Percentiles rank a stretch among this genome's conserved stretches.
These are phyloP conservation scores for Cladosporium sphaerospermum DNA, from an alignment of 2,329 filamentous ascomycete species.

Conservation along the genomic window DNA sequence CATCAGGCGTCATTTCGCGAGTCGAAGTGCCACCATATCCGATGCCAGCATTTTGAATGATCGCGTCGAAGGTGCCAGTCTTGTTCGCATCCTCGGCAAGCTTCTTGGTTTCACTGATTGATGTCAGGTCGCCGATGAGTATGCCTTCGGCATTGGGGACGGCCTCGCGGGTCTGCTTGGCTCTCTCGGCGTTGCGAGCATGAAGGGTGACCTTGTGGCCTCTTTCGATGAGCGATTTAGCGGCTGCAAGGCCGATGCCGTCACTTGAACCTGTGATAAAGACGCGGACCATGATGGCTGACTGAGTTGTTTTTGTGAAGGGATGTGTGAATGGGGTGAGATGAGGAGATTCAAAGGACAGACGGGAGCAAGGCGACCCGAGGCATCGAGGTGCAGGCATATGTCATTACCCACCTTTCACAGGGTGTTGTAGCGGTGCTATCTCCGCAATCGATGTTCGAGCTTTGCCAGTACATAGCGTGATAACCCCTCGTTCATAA, in stretches of 20 bases:
- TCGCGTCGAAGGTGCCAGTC: constrained; percentile 44
- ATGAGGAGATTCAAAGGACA: no score
- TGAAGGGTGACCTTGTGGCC: constrained; percentile 52
- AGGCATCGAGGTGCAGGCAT: not conserved
- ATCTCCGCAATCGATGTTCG: no score
- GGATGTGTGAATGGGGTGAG: no score
- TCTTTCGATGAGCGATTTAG: constrained; percentile 41
- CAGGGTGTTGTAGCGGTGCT: not conserved
- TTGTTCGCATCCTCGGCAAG: constrained; percentile 46
- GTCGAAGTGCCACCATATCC: constrained; percentile 31
- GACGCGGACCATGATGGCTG: constrained; percentile 23
- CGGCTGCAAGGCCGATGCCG: constrained; percentile 47
- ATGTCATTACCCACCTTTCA: not conserved
- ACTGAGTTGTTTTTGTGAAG: not conserved
- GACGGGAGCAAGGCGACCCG: no score
- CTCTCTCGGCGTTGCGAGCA: constrained; percentile 45
- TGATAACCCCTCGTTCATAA: no score
- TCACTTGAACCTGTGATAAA: constrained; percentile 53
- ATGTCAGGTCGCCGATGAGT: constrained; percentile 47
- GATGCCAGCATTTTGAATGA: constrained; percentile 46
- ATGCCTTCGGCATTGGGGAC: constrained; percentile 45
- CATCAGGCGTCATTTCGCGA: constrained; percentile 36
- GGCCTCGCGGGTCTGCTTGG: constrained; percentile 38
- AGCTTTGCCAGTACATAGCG: no score
- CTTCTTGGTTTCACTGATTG: constrained; percentile 43